These are phyloP conservation scores for Bolboschoenus planiculmis DNA, from an alignment of 176 grass and related monocot species.

Conservation along the genomic window DNA sequence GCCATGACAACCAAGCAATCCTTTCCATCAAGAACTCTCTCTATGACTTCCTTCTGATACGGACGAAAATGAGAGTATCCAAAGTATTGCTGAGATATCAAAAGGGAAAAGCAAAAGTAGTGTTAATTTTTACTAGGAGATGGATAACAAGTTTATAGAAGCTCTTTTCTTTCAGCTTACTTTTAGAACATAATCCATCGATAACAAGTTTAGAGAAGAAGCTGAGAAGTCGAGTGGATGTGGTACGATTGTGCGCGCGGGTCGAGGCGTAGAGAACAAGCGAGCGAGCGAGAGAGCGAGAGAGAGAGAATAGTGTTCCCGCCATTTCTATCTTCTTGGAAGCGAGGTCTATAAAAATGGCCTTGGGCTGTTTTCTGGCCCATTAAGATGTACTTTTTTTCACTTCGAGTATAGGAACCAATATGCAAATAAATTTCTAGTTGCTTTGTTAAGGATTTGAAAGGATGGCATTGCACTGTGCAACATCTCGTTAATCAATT, in stretches of 20 bases:
- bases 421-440: too few species aligned
- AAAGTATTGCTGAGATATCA: slow-evolving; percentile 49
- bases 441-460: too few species aligned
- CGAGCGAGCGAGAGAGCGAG: neutral
- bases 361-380: neutral
- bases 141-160: slow-evolving; percentile 26
- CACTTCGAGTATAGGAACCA: too few species aligned
- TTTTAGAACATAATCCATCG: slow-evolving; percentile 69
- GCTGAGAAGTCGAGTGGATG: neutral
- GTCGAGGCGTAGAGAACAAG: neutral
- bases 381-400: neutral
- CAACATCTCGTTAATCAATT: too few species aligned
- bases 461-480: too few species aligned
- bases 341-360: neutral
- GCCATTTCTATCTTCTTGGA: slow-evolving; percentile 21
- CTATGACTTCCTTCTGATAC: slow-evolving; percentile 71
- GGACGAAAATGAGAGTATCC: slow-evolving; percentile 57
- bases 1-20: slow-evolving; percentile 91
- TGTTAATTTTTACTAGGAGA: neutral
- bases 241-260: neutral
- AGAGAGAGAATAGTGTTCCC: slow-evolving; percentile 8
- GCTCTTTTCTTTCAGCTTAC: slow-evolving; percentile 9
- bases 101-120: neutral
- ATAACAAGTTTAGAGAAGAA: neutral
- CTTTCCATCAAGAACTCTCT: slow-evolving; percentile 51